These are phyloP conservation scores for Aspergillus aculeatus DNA, from an alignment of 2,329 filamentous ascomycete species.

Conservation along the genomic window DNA sequence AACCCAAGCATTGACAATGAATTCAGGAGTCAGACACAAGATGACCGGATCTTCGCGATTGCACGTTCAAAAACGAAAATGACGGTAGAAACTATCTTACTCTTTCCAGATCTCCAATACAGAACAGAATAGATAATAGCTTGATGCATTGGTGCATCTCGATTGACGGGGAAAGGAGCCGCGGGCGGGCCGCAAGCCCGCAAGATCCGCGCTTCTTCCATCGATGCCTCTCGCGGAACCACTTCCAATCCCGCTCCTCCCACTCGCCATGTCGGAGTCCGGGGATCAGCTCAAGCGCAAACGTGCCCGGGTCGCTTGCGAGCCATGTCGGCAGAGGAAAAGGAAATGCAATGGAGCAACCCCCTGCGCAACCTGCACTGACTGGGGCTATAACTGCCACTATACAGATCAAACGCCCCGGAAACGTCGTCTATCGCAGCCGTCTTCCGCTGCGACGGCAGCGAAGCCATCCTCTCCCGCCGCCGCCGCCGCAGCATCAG, in stretches of 20 bases:
- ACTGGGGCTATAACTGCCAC: conserved; percentile 32
- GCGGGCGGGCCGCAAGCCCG: neutral
- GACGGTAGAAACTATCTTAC: no score
- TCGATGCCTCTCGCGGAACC: neutral
- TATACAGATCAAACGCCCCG: conserved; percentile 12
- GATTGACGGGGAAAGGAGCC: neutral
- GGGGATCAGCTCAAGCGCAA: conserved; percentile 27
- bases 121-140: no score
- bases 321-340: conserved; percentile 31
- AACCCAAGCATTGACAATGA: no score
- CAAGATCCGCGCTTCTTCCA: neutral
- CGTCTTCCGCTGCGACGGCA: conserved; percentile 1
- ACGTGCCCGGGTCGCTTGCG: conserved; percentile 25
- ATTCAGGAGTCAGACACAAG: no score
- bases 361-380: conserved; percentile 28
- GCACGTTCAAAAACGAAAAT: no score
- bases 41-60: no score
- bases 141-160: neutral
- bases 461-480: conserved; percentile 6
- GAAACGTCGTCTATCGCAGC: conserved; percentile 1
- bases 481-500: neutral
- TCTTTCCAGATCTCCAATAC: no score
- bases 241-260: neutral
- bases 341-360: conserved; percentile 29
- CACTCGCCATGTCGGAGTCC: neutral